Evolutionary conservation across 345 rosid genomes (phyloP).

Genomic region (Rhodomyrtus tomentosa): DNA sequence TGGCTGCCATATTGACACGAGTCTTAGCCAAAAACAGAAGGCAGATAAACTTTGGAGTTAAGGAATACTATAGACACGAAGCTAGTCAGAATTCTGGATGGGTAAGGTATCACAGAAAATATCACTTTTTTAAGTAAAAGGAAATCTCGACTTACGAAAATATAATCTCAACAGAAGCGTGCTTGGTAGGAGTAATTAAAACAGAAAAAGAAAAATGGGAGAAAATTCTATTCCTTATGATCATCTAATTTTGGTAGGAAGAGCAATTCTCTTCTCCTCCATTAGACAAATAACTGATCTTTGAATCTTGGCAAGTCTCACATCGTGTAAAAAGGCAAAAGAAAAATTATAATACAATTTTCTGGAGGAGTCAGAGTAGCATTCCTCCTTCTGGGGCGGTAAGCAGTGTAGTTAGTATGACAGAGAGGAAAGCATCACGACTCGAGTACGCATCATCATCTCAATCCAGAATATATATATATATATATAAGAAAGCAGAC

Average conservation of each 20-base stretch:
- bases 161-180: neutral
- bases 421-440: neutral
- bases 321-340: neutral
- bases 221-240: neutral
- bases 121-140: too few relatives aligned
- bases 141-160: too few relatives aligned
- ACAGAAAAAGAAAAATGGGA: neutral
- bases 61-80: neutral
- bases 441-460: neutral
- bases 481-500: neutral
- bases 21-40: neutral
- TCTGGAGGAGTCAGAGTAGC: neutral
- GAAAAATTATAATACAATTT: neutral
- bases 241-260: neutral
- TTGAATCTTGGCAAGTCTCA: neutral
- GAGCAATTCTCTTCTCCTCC: neutral
- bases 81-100: neutral
- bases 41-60: neutral
- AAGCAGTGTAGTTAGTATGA: too few relatives aligned
- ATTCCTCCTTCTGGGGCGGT: neutral
- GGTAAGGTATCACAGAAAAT: too few relatives aligned
- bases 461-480: neutral
- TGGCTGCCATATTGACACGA: neutral
- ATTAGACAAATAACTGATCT: neutral
- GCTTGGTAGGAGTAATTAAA: neutral